A percentile compares a stretch with the other conserved stretches of the same genome.
These are phyloP conservation scores for Nitzschia sp. DNA, from an alignment of 108 stramenopile species.

Conservation along the genomic window DNA sequence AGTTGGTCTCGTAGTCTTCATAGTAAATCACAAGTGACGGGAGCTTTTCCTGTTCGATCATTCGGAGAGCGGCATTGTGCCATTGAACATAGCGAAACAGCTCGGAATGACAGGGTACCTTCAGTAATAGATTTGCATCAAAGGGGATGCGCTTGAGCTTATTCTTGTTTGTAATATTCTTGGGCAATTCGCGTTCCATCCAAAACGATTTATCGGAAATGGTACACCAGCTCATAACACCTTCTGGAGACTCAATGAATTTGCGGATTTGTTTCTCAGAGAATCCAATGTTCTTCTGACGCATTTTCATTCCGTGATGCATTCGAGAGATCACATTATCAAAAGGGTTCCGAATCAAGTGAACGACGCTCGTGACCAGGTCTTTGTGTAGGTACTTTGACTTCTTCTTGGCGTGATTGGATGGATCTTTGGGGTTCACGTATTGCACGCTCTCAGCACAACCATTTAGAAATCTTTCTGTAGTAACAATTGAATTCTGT, in stretches of 20 bases:
- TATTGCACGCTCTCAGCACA: constrained; percentile 1
- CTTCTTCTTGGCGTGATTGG: constrained; percentile 11
- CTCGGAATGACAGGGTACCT: constrained; percentile 67
- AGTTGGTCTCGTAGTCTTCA: constrained; percentile 70
- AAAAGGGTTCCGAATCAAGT: constrained; percentile 65
- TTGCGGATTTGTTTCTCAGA: background rate
- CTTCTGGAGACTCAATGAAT: background rate
- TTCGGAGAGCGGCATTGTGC: constrained; percentile 70
- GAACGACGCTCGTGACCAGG: constrained; percentile 43
- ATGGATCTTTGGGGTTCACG: constrained; percentile 9
- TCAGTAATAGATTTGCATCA: background rate
- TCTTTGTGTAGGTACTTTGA: constrained; percentile 24
- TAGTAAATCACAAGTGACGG: constrained; percentile 61
- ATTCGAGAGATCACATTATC: constrained; percentile 61
- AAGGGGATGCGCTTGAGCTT: background rate
- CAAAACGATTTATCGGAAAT: constrained; percentile 10
- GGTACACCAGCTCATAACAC: background rate
- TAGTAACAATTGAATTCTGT: constrained; percentile 40
- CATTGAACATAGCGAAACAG: constrained; percentile 76
- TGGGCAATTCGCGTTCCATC: background rate
- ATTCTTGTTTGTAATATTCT: background rate
- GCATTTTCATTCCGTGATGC: constrained; percentile 24
- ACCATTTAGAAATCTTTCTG: constrained; percentile 9
- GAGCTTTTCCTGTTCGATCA: constrained; percentile 26
- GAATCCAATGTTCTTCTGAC: background rate